Base-by-base conservation (phyloP, 1,284 basidiomycete species). In the Kwoniella shivajii region DNA sequence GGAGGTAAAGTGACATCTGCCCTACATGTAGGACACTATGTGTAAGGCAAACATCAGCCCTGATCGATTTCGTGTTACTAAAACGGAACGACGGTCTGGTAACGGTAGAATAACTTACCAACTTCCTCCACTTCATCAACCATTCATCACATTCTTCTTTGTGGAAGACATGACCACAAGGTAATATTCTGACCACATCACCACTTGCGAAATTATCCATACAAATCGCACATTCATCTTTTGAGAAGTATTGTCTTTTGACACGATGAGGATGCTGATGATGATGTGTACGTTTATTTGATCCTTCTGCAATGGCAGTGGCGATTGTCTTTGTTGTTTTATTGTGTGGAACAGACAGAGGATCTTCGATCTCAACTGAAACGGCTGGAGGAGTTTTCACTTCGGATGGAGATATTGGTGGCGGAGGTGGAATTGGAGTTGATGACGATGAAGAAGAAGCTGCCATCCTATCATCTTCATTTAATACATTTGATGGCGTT, bases 121-220 rank as follows among this genome's bases (percentile, higher is more conserved):
- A 78, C 80, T 94, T 92, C 80, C 92, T 90, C 75, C 88, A 85
- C 61, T 88, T 86, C 59, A 92, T 87, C 57, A 96, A 79, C 92
- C 92, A 96, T 65, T 87, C 84, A 71, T 92, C 90, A 41, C 94
- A 86, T 75, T 94, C 91, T 43, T 87, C 85, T 52, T 79, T 78
- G 62, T 81, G 80, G 62, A 80, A 82, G 30, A 94, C 85, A 73
- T 95, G 92, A 50, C 89, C 87, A 70, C 92, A 96, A 0, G 92
- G 92, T 45, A 95, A 74, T 50, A 93, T 89, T 63, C 92, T 84
- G 33, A 95, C 90, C 61, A 85, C 83, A 71, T 96, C 92, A 2
- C 91, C 91, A 65, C 86, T 85, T 37, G 80, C 85, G 67, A 95
- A 95, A 63, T 88, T 85, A 61, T 84, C 88, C 62, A 96, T 82